These are phyloP conservation scores for Lodderomyces margitis DNA, from an alignment of 1,139 yeast species.

Conservation along the genomic window DNA sequence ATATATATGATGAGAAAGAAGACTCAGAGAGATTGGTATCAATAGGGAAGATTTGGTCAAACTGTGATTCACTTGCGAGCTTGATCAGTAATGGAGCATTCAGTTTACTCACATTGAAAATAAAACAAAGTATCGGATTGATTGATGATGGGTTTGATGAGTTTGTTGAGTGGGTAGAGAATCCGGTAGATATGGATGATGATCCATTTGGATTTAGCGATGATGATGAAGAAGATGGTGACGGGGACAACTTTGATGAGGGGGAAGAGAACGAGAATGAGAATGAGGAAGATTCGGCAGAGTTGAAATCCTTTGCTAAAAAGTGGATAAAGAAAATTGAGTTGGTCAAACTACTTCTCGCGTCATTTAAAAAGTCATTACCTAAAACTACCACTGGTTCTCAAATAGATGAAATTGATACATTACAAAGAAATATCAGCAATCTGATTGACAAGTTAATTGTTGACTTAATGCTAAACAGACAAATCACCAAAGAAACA, in stretches of 20 bases:
- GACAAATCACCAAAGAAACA: conserved; percentile 31
- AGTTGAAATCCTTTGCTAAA: conserved; percentile 38
- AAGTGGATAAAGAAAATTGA: conserved; percentile 54
- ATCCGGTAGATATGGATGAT: conserved; percentile 49
- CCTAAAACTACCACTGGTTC: conserved; percentile 39
- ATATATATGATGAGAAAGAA: conserved; percentile 17
- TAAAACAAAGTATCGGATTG: conserved; percentile 45
- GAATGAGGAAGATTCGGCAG: conserved; percentile 1
- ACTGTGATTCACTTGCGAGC: conserved; percentile 46
- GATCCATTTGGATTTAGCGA: conserved; percentile 45
- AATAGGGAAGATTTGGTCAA: conserved; percentile 66
- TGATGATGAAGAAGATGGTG: conserved; percentile 29
- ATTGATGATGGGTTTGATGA: conserved; percentile 66
- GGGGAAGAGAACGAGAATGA: conserved; percentile 18
- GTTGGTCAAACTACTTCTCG: conserved; percentile 51
- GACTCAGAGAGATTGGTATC: conserved; percentile 46
- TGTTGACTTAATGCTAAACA: conserved; percentile 48
- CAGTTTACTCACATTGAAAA: conserved; percentile 46
- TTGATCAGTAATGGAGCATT: conserved; percentile 48
- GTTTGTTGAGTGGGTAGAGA: conserved; percentile 62
- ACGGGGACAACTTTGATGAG: conserved; percentile 22
- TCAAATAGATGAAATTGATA: conserved; percentile 35
- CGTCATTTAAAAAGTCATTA: conserved; percentile 55
- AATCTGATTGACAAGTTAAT: conserved; percentile 44
- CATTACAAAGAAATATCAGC: conserved; percentile 30